phyloP scores from a whole-genome alignment of 257 asterid species.

The Gentiana macrophylla region DNA sequence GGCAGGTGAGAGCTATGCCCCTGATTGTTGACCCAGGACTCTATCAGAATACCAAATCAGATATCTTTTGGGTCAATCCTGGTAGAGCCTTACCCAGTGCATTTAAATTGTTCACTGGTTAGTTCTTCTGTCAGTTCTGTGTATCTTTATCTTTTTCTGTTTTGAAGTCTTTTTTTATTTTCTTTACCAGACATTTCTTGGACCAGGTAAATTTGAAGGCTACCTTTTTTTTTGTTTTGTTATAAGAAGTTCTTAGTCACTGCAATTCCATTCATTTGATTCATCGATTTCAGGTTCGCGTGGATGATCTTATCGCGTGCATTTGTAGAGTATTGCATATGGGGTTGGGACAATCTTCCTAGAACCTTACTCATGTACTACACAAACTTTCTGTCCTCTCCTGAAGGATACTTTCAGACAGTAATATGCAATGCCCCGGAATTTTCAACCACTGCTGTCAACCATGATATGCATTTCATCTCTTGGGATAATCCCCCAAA shows the following conservation, averaged over 20 bases:
- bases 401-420: conserved; percentile 92
- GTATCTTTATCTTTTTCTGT: too few species aligned
- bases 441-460: conserved; percentile 56
- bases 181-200: too few species aligned
- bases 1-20: conserved; percentile 37
- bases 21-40: conserved; percentile 40
- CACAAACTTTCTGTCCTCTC: conserved; percentile 79
- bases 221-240: too few species aligned
- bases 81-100: conserved; percentile 30
- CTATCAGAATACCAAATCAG: conserved; percentile 28
- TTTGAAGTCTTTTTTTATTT: too few species aligned
- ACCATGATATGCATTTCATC: conserved; percentile 93
- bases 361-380: conserved; percentile 92
- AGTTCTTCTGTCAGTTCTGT: conserved; percentile 14
- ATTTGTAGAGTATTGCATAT: conserved; percentile 56
- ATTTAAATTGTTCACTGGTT: conserved; percentile 78
- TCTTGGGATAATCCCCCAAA: conserved; percentile 87
- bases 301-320: conserved; percentile 83
- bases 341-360: conserved; percentile 99
- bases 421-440: conserved; percentile 80
- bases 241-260: too few species aligned
- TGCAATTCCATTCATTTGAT: too few species aligned
- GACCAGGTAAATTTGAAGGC: too few species aligned
- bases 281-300: conserved; percentile 48
- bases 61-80: conserved; percentile 32